Percentiles rank a stretch among this genome's conserved stretches.
Evolutionary conservation across 331 rosid species (phyloP).

Genomic region (Ulmus americana): DNA sequence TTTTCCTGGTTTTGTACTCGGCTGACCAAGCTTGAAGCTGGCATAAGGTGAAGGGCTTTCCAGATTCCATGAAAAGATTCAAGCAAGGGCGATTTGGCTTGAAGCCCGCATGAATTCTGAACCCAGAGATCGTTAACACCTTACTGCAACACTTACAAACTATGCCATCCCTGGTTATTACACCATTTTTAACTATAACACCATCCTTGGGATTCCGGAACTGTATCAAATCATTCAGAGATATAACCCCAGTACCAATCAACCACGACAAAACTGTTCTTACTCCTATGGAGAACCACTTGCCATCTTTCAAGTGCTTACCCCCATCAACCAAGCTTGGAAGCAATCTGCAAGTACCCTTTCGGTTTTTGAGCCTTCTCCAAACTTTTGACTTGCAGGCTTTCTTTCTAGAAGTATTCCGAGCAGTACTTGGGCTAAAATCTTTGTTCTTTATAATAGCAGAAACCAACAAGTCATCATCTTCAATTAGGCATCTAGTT

Average conservation of each 20-base stretch:
- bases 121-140: conserved; percentile 59
- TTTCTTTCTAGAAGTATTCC: conserved; percentile 38
- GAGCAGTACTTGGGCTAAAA: conserved; percentile 34
- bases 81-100: conserved; percentile 71
- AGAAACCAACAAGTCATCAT: conserved; percentile 82
- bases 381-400: conserved; percentile 43
- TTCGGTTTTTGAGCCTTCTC: conserved; percentile 54
- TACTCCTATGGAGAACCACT: conserved; percentile 47
- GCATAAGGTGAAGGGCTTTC: conserved; percentile 79
- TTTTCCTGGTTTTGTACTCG: conserved; percentile 76
- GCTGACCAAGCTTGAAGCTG: conserved; percentile 99
- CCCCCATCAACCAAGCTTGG: conserved; percentile 64
- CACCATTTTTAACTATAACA: conserved; percentile 66
- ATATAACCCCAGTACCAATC: conserved; percentile 65
- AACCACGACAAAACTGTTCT: conserved; percentile 86
- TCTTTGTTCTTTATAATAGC: conserved; percentile 71
- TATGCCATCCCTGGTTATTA: conserved; percentile 70
- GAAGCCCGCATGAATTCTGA: conserved; percentile 83
- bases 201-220: conserved; percentile 62
- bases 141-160: conserved; percentile 71
- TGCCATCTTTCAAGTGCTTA: conserved; percentile 60
- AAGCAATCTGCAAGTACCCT: conserved; percentile 65
- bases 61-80: conserved; percentile 88
- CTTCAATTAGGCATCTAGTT: conserved; percentile 62
- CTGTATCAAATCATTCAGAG: conserved; percentile 63